Base-by-base conservation (phyloP, 2,329 filamentous ascomycete genomes). In the Tolypocladium album region DNA sequence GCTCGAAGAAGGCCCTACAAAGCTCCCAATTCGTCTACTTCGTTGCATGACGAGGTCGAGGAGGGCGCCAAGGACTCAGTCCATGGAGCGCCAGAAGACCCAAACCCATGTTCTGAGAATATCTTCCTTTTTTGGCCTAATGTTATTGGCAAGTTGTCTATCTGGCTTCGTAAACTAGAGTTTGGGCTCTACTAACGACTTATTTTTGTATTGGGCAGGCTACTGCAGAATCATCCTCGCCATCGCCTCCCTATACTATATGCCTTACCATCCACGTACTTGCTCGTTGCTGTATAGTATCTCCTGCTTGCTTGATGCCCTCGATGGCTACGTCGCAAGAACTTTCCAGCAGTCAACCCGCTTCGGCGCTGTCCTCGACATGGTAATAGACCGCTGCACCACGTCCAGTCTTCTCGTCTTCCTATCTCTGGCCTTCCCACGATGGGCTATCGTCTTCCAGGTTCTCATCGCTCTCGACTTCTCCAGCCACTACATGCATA, bases 371-470 rank as follows among this genome's bases (percentile, higher is more conserved):
- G 93, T 99, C 42, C 82, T 99, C 64, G 94, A 99, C 78, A 99
- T 99, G 94, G 92, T 99, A 62, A 99, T 94, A n/a, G 94, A 99
- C 76, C 88, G 94, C 62, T 97, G 94, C 80, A 97, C 93, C 38
- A 99, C 94, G 3, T 87, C 93, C 2, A 97, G 94, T 75, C 78
- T 99, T 67, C 84, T 99, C 57, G 92, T 97, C 57, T 99, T 97
- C 79, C 78, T 99, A 63, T 91, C 90, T 47, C 94, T 91, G 20
- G 94, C 94, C 24, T 99, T 96, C 77, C 94, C 94, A 5, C 85
- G 92, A 61, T 97, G 91, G 88, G 87, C 90, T 64, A 92, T 97
- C 67, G 71, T 97, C 61, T 99, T 99, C 82, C 94, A 99, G 79
- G 86, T 88, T 53, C 78, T 99, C 70, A 96, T 99, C 74, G 89